phyloP scores from a whole-genome alignment of 306 rosid genomes.

The Cyclanthera cordifolia region DNA sequence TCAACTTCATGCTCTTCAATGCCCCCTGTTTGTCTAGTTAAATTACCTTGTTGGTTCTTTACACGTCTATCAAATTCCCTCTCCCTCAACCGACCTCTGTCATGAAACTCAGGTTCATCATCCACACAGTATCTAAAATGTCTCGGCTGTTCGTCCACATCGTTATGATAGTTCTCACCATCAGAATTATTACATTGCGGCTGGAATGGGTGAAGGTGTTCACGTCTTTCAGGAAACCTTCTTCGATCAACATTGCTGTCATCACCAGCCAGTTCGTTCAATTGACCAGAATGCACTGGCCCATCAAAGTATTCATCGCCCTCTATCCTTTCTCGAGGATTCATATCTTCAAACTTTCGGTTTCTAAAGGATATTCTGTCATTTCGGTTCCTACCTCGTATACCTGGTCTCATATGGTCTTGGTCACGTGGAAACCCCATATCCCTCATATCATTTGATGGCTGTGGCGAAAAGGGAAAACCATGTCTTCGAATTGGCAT shows the following conservation, averaged over 20 bases:
- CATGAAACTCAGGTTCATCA: conserved; percentile 60
- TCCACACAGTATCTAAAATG: conserved; percentile 57
- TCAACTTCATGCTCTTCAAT: conserved; percentile 56
- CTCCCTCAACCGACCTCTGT: conserved; percentile 57
- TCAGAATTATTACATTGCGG: conserved; percentile 42
- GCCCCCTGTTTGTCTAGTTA: conserved; percentile 54
- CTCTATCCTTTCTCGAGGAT: conserved; percentile 45
- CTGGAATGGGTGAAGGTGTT: conserved; percentile 45
- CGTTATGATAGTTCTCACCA: conserved; percentile 51
- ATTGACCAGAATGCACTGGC: conserved; percentile 40
- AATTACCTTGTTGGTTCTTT: conserved; percentile 47
- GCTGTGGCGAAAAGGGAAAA: conserved; percentile 42
- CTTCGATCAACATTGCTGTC: conserved; percentile 62
- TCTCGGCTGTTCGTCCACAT: conserved; percentile 49
- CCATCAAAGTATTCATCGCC: conserved; percentile 53
- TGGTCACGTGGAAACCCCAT: conserved; percentile 51
- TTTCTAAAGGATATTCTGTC: conserved; percentile 43
- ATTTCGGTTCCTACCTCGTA: conserved; percentile 33
- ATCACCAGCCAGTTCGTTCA: conserved; percentile 39
- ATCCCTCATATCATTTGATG: conserved; percentile 56
- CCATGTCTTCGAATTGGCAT: conserved; percentile 55
- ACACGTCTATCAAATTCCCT: conserved; percentile 56
- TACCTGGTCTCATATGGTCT: conserved; percentile 53
- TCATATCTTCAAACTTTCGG: conserved; percentile 56
- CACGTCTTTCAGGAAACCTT: conserved; percentile 56